A percentile compares a stretch with the other conserved stretches of the same genome.
Conservation (phyloP, 1,139 yeast genomes). For the Sugiyamaella pinicola region DNA sequence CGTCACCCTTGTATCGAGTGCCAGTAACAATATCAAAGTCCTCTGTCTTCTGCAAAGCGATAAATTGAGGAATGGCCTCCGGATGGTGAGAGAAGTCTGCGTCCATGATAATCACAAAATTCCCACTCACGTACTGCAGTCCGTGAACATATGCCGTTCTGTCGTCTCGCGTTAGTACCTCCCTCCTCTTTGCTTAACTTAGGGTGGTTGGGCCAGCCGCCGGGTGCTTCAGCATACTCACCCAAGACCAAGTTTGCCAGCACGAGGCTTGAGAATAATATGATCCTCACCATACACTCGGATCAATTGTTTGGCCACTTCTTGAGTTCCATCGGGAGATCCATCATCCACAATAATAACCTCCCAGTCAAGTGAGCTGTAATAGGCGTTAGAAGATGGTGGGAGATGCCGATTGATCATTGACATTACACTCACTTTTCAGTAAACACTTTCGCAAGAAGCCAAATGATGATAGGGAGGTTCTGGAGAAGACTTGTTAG, state of each 20-base stretch:
- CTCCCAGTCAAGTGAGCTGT: constrained; percentile 62
- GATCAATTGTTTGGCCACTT: constrained; percentile 66
- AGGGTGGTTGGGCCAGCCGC: too few species aligned
- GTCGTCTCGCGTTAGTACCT: too few species aligned
- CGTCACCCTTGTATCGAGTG: constrained; percentile 78
- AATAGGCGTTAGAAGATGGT: neutral
- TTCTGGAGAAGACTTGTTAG: constrained; percentile 38
- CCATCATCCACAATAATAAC: constrained; percentile 77
- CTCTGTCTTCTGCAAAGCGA: constrained; percentile 64
- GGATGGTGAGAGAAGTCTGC: constrained; percentile 83
- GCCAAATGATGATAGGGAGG: constrained; percentile 72
- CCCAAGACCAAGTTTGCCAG: constrained; percentile 79
- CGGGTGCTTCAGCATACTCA: constrained; percentile 17
- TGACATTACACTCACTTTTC: constrained; percentile 42
- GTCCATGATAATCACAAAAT: constrained; percentile 81
- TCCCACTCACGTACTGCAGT: constrained; percentile 69
- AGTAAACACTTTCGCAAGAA: constrained; percentile 69
- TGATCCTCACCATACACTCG: constrained; percentile 63
- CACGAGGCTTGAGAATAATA: constrained; percentile 69
- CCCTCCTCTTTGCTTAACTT: too few species aligned
- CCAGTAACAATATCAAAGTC: constrained; percentile 83
- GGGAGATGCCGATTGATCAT: neutral
- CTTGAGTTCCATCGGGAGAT: constrained; percentile 84
- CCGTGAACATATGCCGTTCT: constrained; percentile 80
- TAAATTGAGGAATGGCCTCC: constrained; percentile 75